Evolutionary conservation across 176 grass and related monocot genomes (phyloP), one percentile per base, ranked within the genome.

Genomic region (Triticum urartu): DNA sequence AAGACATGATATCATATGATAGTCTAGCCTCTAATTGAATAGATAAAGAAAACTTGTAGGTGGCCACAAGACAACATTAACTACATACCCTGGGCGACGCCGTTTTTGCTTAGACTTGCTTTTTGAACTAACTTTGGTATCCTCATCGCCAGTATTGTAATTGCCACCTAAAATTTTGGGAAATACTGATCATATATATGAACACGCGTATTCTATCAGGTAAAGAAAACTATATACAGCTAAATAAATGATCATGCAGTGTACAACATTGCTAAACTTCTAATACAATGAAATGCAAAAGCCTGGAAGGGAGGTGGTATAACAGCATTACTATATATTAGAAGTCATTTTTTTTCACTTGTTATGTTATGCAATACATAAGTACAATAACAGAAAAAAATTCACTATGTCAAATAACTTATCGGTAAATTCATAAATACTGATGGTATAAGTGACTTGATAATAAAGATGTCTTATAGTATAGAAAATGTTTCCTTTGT

Each of bases 51-150:
- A 64, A 72, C 10, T 62, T 83, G 40, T 36, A 60, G 78, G 35
- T 4, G 64, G 48, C 32, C 81, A 5, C 42, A 58, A 52, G 39
- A 74, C 36, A 78, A 64, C 14, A 81, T 33, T 52, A 83, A 86
- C n/a, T 43, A 52, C 83, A 71, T 91, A 95, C 93, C 88, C 93
- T 80, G 86, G 89, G 68, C 91, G 87, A 58, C 89, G 86, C 5
- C 73, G 79, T 80, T 99, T 99, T 68, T 88, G 91, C 85, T 99
- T 96, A 89, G 81, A 92, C 80, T 94, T 99, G 90, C 54, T 85
- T 88, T 90, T 99, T 11, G 77, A 81, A 76, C 89, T 72, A 35
- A 42, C 65, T 79, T 97, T 86, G 21, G 33, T 47, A 69, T 92
- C 94, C 86, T 94, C 90, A 66, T 89, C 91, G 1, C 87, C 85